A percentile compares a stretch with the other conserved stretches of the same genome.
Evolutionary conservation across 257 asterid species (phyloP).

Genomic region (Salvia rosmarinus): DNA sequence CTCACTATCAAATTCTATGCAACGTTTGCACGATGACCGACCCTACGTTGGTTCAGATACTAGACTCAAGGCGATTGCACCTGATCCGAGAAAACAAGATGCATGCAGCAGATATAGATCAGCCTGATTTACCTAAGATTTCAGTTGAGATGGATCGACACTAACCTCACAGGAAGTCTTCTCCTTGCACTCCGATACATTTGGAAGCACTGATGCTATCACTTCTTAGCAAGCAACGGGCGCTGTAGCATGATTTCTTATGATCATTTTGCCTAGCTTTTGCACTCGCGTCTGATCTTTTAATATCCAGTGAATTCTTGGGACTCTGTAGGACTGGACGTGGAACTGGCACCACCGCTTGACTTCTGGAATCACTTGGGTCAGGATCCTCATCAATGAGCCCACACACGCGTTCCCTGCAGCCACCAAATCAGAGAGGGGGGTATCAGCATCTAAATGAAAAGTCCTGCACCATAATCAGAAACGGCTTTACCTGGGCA

Average conservation of each 20-base stretch:
- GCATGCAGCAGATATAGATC: not conserved
- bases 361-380: conserved; percentile 49
- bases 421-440: conserved; percentile 15
- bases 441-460: not conserved
- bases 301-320: conserved; percentile 43
- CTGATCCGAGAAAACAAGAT: conserved; percentile 35
- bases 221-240: conserved; percentile 80
- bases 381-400: conserved; percentile 71
- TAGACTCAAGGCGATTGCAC: not conserved
- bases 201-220: conserved; percentile 85
- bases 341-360: conserved; percentile 48
- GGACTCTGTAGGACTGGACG: conserved; percentile 67
- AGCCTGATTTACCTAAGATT: not conserved
- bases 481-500: conserved; percentile 66
- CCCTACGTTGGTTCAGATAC: not conserved
- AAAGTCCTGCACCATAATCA: not conserved
- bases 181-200: conserved; percentile 68
- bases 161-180: conserved; percentile 61
- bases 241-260: conserved; percentile 65
- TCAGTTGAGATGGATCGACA: not conserved
- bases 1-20: conserved; percentile 7
- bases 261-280: conserved; percentile 48
- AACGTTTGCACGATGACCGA: not conserved
- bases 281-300: conserved; percentile 45
- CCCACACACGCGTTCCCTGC: conserved; percentile 84